Evolutionary conservation across 805 yeast species (phyloP).

Genomic region (Cyberlindnera mississippiensis): DNA sequence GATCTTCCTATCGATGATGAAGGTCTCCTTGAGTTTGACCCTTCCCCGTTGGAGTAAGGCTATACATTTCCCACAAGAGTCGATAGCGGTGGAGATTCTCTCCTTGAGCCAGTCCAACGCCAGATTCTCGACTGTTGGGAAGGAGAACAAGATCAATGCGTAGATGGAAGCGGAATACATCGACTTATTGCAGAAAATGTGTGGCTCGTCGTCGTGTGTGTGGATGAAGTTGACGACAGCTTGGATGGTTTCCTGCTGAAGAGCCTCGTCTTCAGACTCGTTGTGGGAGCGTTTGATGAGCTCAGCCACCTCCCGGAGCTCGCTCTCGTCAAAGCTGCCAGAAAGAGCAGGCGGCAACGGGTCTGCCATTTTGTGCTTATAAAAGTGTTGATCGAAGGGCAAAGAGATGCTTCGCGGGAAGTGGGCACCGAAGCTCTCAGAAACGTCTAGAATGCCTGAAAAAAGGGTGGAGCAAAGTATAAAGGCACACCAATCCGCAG

Average conservation of each 20-base stretch:
- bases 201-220: slow-evolving; percentile 31
- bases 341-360: not conserved
- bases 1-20: slow-evolving; percentile 46
- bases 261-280: slow-evolving; percentile 29
- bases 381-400: not conserved
- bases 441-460: not conserved
- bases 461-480: not conserved
- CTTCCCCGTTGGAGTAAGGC: slow-evolving; percentile 49
- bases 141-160: slow-evolving; percentile 57
- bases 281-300: slow-evolving; percentile 29
- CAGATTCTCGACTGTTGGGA: slow-evolving; percentile 38
- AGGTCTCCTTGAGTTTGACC: slow-evolving; percentile 46
- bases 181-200: slow-evolving; percentile 54
- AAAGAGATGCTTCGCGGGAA: too few species aligned
- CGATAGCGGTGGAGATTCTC: slow-evolving; percentile 36
- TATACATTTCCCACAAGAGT: slow-evolving; percentile 52
- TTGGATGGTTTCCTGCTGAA: slow-evolving; percentile 37
- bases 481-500: not conserved
- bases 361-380: too few species aligned
- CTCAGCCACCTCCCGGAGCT: slow-evolving; percentile 4
- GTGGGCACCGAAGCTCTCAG: not conserved
- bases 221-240: slow-evolving; percentile 36
- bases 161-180: slow-evolving; percentile 49
- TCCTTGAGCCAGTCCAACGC: slow-evolving; percentile 42
- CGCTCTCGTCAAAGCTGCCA: not conserved